phyloP scores from a whole-genome alignment of 306 rosid genomes.

The cucumber (Cucumis sativus) region DNA sequence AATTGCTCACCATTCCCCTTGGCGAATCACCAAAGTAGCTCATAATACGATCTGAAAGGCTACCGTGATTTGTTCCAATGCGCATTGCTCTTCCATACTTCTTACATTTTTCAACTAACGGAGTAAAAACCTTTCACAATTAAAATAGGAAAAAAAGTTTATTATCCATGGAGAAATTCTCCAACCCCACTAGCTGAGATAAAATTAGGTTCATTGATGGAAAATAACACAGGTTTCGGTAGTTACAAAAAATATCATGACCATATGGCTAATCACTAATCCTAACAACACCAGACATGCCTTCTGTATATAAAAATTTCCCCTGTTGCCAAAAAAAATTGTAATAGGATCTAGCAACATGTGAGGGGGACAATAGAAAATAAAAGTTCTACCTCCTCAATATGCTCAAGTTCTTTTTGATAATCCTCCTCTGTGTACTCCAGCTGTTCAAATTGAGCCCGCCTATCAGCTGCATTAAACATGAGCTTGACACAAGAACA shows the following conservation, averaged over 20 bases:
- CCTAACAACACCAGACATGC: background rate
- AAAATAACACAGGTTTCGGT: background rate
- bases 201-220: background rate
- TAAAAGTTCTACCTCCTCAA: conserved; percentile 56
- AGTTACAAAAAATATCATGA: background rate
- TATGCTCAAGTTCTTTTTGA: conserved; percentile 95
- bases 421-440: conserved; percentile 92
- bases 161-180: background rate
- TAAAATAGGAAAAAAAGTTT: background rate
- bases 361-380: background rate
- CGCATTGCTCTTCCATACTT: conserved; percentile 99
- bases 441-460: conserved; percentile 83
- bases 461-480: conserved; percentile 74
- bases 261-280: background rate
- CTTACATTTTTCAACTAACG: conserved; percentile 95
- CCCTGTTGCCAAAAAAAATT: background rate
- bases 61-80: conserved; percentile 96
- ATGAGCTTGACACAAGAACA: conserved; percentile 16
- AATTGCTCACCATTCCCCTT: conserved; percentile 80
- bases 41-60: conserved; percentile 99
- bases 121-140: conserved; percentile 60
- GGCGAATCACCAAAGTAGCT: conserved; percentile 99
- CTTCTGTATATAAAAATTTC: background rate
- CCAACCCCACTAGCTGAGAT: background rate
- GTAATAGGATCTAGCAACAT: background rate